Conservation (phyloP, 1,139 yeast genomes). For the Candida tunisiensis region DNA sequence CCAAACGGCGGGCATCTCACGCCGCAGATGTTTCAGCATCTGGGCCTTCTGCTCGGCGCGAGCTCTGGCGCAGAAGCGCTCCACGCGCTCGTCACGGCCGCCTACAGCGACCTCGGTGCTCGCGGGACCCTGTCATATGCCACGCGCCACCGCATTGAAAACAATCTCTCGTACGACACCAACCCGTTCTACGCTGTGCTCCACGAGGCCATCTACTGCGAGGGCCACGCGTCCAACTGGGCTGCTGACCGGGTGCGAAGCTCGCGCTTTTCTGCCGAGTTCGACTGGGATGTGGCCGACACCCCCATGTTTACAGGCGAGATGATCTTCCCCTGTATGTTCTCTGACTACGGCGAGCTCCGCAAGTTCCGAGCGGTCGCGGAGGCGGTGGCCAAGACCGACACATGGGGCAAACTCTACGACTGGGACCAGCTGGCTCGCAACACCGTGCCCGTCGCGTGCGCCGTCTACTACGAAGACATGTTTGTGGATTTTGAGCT, state of each 20-base stretch:
- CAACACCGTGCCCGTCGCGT: too few relatives aligned
- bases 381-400: too few relatives aligned
- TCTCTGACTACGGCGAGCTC: too few relatives aligned
- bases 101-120: constrained; percentile 23
- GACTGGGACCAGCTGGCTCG: too few relatives aligned
- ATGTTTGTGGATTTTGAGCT: too few relatives aligned
- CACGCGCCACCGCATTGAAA: constrained; percentile 20
- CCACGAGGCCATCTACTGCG: constrained; percentile 41
- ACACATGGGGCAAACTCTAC: too few relatives aligned
- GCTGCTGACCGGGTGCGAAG: constrained; percentile 28
- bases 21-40: constrained; percentile 34
- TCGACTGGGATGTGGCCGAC: too few relatives aligned
- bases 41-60: constrained; percentile 34
- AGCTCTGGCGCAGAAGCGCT: constrained; percentile 32
- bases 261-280: too few relatives aligned
- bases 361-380: too few relatives aligned
- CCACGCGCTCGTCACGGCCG: constrained; percentile 26
- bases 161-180: constrained; percentile 29
- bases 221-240: constrained; percentile 27
- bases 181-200: constrained; percentile 36
- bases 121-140: constrained; percentile 23
- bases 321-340: too few relatives aligned
- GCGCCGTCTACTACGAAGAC: too few relatives aligned
- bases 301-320: too few relatives aligned
- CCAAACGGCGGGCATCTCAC: constrained; percentile 36